These are phyloP conservation scores for Aspergillus calidoustus DNA, from an alignment of 2,329 filamentous ascomycete genomes.

Conservation along the genomic window DNA sequence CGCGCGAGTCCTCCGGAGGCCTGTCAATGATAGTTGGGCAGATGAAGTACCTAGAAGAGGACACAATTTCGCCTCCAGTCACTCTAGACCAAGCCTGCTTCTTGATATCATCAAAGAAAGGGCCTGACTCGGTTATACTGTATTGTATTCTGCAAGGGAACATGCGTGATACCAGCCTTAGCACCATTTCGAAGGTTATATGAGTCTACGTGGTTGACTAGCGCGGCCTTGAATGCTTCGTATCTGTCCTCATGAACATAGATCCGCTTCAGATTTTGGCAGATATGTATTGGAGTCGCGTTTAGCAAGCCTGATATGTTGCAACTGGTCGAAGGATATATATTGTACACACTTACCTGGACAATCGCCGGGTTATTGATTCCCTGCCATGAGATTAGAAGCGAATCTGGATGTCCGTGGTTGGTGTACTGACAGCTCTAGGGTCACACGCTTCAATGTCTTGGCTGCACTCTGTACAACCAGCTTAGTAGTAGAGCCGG, in stretches of 20 bases:
- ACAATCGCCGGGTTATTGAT: slow-evolving; percentile 41
- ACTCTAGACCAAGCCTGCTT: no score
- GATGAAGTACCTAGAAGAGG: slow-evolving; percentile 53
- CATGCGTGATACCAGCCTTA: slow-evolving; percentile 50
- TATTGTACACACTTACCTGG: neutral
- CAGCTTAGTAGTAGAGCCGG: slow-evolving; percentile 19
- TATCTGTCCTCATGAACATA: slow-evolving; percentile 64
- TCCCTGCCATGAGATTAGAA: slow-evolving; percentile 22
- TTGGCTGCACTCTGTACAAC: slow-evolving; percentile 29
- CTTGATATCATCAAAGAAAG: slow-evolving; percentile 59
- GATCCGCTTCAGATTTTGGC: slow-evolving; percentile 63
- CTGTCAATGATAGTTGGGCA: slow-evolving; percentile 63
- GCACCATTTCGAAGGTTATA: slow-evolving; percentile 42
- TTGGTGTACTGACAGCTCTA: slow-evolving; percentile 37
- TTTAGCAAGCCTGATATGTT: no score
- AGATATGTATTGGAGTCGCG: neutral
- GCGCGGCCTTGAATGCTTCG: slow-evolving; percentile 53
- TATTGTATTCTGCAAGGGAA: slow-evolving; percentile 66
- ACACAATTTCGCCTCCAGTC: no score
- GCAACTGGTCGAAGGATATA: no score
- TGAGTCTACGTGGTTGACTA: slow-evolving; percentile 48
- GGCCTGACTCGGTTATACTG: slow-evolving; percentile 65
- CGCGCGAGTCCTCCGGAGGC: slow-evolving; percentile 59
- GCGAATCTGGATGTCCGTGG: no score
- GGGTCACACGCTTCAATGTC: slow-evolving; percentile 45